Evolutionary conservation across 164 flowering plant species (phyloP).

Genomic region (Berberis vulgaris): DNA sequence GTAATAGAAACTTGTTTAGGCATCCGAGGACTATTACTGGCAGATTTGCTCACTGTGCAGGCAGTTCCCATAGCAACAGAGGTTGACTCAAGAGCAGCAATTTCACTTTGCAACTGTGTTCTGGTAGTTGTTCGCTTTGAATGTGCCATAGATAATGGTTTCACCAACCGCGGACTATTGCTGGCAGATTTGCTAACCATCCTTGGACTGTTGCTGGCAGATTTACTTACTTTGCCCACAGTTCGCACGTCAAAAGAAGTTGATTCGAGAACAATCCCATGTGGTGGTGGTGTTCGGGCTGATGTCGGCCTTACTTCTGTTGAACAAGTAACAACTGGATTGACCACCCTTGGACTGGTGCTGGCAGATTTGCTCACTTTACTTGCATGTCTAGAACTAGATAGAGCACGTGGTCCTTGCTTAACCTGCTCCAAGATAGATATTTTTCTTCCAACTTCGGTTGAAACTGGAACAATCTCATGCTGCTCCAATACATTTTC

Average conservation of each 20-base stretch:
- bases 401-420: conserved; percentile 19
- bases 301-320: background rate
- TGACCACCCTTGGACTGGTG: conserved; percentile 12
- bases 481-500: conserved; percentile 7
- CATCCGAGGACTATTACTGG: conserved; percentile 15
- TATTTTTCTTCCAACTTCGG: conserved; percentile 14
- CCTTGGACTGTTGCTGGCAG: background rate
- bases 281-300: background rate
- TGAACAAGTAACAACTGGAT: conserved; percentile 7
- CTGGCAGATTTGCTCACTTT: conserved; percentile 22
- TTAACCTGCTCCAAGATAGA: conserved; percentile 8
- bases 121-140: conserved; percentile 12
- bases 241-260: background rate
- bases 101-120: conserved; percentile 17
- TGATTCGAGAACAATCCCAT: background rate
- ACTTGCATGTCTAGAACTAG: conserved; percentile 1
- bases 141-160: too few relatives aligned
- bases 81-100: background rate
- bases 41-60: conserved; percentile 18
- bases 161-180: too few relatives aligned
- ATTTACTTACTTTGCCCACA: background rate
- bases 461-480: conserved; percentile 16
- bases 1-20: conserved; percentile 7
- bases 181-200: background rate
- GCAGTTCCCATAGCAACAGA: conserved; percentile 4